phyloP scores from a whole-genome alignment of 2,329 filamentous ascomycete species.

The Daldinia eschscholtzii region DNA sequence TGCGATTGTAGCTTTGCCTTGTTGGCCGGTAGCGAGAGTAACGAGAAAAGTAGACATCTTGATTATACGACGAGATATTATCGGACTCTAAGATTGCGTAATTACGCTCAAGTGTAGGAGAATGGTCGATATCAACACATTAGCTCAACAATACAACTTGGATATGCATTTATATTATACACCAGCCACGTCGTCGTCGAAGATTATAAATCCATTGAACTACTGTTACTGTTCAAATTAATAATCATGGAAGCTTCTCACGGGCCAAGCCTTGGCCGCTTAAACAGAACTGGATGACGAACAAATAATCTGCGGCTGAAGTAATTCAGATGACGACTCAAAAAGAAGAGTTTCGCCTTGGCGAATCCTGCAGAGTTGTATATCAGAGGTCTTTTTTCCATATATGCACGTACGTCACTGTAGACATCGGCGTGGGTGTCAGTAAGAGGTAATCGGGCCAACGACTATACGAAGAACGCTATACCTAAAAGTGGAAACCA shows the following conservation, averaged over 20 bases:
- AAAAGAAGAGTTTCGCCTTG: no score
- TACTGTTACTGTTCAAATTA: background rate
- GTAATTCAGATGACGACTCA: no score
- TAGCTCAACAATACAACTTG: background rate
- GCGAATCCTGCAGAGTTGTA: no score
- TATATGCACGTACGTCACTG: no score
- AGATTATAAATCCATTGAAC: background rate
- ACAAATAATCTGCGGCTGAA: background rate
- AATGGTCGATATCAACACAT: background rate
- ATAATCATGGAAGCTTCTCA: background rate
- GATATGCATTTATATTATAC: no score
- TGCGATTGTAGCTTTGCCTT: background rate
- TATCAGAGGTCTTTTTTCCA: no score
- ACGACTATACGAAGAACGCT: no score
- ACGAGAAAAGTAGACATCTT: background rate
- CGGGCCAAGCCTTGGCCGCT: background rate
- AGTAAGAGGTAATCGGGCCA: no score
- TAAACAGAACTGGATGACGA: background rate
- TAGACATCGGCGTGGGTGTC: no score
- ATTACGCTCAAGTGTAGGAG: background rate
- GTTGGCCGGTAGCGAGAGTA: background rate
- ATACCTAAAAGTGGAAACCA: no score
- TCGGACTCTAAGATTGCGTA: background rate
- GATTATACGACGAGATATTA: background rate
- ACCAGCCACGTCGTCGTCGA: no score